Percentiles rank a stretch among this genome's conserved stretches.
Conservation (phyloP, 2,329 filamentous ascomycete genomes). For the Aspergillus sp. region DNA sequence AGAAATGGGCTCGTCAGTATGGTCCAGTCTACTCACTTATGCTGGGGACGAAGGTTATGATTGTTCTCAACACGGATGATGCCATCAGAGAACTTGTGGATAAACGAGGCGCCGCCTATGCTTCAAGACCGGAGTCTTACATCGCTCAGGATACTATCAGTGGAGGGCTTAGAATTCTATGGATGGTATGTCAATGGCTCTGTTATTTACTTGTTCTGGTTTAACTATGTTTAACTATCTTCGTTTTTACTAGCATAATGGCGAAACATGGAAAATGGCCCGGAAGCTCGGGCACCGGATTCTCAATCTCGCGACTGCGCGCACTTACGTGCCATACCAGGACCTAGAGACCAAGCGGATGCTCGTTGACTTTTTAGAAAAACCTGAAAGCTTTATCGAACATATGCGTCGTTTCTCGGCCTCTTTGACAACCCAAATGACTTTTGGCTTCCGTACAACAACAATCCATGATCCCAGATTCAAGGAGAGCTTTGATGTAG, state of each 20-base stretch:
- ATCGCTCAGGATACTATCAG: slow-evolving; percentile 10
- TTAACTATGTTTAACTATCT: neutral
- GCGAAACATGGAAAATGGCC: slow-evolving; percentile 8
- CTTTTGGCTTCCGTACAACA: neutral
- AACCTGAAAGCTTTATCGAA: neutral
- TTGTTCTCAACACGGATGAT: neutral
- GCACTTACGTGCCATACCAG: neutral
- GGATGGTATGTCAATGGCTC: too few relatives aligned
- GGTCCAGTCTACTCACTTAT: neutral
- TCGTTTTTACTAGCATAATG: slow-evolving; percentile 11
- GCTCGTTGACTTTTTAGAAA: neutral
- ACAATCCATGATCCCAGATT: neutral
- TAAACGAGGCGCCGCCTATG: neutral
- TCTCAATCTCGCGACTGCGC: neutral
- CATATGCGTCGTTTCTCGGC: neutral
- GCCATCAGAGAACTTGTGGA: neutral
- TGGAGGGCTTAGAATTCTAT: slow-evolving; percentile 1
- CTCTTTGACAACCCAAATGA: neutral
- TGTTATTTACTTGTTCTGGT: too few relatives aligned
- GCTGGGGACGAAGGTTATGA: neutral
- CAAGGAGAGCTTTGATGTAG: neutral
- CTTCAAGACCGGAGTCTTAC: neutral
- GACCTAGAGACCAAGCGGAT: neutral
- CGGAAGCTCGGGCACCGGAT: neutral
- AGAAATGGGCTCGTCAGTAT: neutral